These are phyloP conservation scores for Termitomyces sp. DNA, from an alignment of 768 basidiomycete species.

Conservation along the genomic window DNA sequence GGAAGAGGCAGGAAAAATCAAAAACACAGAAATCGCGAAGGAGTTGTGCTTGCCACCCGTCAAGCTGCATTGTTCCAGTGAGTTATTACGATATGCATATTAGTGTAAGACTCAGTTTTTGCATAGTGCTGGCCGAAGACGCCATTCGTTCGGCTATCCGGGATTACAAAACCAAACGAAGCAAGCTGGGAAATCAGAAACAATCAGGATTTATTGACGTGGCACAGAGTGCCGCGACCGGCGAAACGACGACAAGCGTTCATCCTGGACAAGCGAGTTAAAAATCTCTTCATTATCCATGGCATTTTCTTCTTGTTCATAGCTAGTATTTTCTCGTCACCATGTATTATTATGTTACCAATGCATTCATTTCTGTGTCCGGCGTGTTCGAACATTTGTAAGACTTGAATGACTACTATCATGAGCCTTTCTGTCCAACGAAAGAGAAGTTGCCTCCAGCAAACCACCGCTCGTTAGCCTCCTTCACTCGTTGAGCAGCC, in stretches of 20 bases:
- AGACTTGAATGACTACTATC: not conserved
- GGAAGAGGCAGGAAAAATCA: conserved; percentile 93
- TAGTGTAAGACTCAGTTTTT: conserved; percentile 13
- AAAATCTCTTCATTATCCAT: conserved; percentile 1
- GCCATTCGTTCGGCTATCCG: conserved; percentile 98
- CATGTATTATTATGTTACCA: conserved; percentile 26
- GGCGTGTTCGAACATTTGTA: not conserved
- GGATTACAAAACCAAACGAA: conserved; percentile 87
- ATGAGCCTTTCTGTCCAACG: conserved; percentile 45
- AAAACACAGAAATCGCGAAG: conserved; percentile 99
- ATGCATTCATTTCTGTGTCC: conserved; percentile 14
- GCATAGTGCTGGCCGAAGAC: conserved; percentile 89
- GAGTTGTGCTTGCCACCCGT: conserved; percentile 94
- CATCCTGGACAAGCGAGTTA: conserved; percentile 33
- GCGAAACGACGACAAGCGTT: conserved; percentile 48
- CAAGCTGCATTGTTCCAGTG: conserved; percentile 92
- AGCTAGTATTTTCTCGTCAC: conserved; percentile 13
- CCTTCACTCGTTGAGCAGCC: conserved; percentile 82
- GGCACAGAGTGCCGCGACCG: conserved; percentile 47
- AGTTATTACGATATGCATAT: conserved; percentile 20
- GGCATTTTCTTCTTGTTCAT: not conserved
- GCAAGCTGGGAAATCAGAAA: conserved; percentile 40
- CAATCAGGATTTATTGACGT: conserved; percentile 69
- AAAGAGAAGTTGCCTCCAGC: conserved; percentile 80
- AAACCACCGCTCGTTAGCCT: conserved; percentile 98